Evolutionary conservation across 108 stramenopile species (phyloP), one percentile per base, ranked within the genome.

Genomic region (Skeletonema costatum): DNA sequence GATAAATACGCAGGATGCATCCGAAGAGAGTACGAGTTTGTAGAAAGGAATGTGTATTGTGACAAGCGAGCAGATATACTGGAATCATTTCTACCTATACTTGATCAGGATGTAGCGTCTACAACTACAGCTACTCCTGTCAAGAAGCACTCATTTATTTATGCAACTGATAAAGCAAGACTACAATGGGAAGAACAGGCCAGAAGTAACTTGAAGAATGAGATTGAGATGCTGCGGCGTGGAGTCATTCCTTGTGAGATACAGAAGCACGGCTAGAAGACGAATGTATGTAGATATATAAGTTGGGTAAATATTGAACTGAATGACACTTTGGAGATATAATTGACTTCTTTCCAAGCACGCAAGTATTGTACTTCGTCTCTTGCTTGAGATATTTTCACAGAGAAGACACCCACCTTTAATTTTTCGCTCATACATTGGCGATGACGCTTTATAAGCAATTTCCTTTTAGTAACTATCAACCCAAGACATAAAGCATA

Each of bases 1-100:
- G 41, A 84, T 25, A 35, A 44, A 7, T 95, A 95, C 81, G 90
- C 94, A 1, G 68, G 73, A 56, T 72, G 86, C 65, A 93, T 95
- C 64, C 92, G 92, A 56, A 78, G 76, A 68, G 94, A 95, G 68
- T 95, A 92, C 78, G 58, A 36, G 3, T 84, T 82, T 77, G 89
- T 95, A 10, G 80, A 75, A 9, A 62, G 53, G 16, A 66, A 84
- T n/a, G 63, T 86, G 1, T 95, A 95, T 74, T 93, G 94, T 60
- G 62, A 71, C 30, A 89, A 89, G 68, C 81, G 94, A 71, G 90
- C 91, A 14, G 84, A 85, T 25, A 87, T 95, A 32, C 62, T 95
- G 46, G 72, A 81, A 69, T 72, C 68, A 29, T 92, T 95, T 75
- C 65, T 88, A 25, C 80, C 80, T 17, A 6, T 65, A 56, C 32